phyloP scores from a whole-genome alignment of 805 yeast genomes.

The Barnettozyma salicaria region DNA sequence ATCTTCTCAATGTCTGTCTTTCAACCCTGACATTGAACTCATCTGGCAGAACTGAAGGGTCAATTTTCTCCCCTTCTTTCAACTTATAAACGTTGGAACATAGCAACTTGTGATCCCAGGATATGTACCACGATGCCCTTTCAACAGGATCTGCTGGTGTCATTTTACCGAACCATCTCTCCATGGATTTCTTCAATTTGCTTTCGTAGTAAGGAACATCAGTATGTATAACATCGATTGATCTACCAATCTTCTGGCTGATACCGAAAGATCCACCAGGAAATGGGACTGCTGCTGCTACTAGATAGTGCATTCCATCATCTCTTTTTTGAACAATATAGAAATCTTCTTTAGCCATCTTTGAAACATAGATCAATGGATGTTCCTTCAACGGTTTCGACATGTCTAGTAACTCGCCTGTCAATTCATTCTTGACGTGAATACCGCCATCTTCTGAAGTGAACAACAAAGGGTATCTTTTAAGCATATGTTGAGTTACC shows the following conservation, averaged over 20 bases:
- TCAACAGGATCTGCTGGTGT: conserved; percentile 59
- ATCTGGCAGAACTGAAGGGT: conserved; percentile 38
- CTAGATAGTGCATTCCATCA: conserved; percentile 54
- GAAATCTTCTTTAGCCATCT: conserved; percentile 73
- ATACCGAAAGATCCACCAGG: conserved; percentile 76
- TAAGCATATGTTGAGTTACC: conserved; percentile 53
- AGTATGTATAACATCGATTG: conserved; percentile 56
- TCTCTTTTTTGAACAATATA: conserved; percentile 53
- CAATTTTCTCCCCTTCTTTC: conserved; percentile 38
- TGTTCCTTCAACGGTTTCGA: conserved; percentile 54
- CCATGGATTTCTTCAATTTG: conserved; percentile 64
- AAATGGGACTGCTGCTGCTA: conserved; percentile 73
- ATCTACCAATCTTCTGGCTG: conserved; percentile 51
- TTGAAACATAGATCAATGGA: conserved; percentile 56
- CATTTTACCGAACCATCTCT: conserved; percentile 62
- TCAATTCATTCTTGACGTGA: conserved; percentile 52
- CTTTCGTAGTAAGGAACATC: conserved; percentile 66
- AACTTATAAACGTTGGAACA: conserved; percentile 51
- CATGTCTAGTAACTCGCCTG: conserved; percentile 58
- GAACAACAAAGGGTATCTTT: conserved; percentile 59
- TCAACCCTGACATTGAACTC: conserved; percentile 66
- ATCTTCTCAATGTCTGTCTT: conserved; percentile 62
- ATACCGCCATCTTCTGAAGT: conserved; percentile 43
- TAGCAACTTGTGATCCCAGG: conserved; percentile 65
- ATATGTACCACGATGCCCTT: conserved; percentile 68